A percentile compares a stretch with the other conserved stretches of the same genome.
phyloP scores from a whole-genome alignment of 805 yeast species.

The Brettanomyces naardenensis region DNA sequence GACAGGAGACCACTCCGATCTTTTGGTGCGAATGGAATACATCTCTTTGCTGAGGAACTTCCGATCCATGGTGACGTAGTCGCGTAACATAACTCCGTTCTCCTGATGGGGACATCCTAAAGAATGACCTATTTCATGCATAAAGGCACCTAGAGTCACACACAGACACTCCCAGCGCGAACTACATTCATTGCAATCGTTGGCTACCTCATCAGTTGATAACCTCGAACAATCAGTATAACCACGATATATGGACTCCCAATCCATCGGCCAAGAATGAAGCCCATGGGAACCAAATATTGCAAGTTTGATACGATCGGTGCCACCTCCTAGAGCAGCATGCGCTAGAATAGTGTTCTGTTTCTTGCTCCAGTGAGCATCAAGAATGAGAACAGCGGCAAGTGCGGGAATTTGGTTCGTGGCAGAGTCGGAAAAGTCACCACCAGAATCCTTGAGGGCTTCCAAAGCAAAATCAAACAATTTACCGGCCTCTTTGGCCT shows the following conservation, averaged over 20 bases:
- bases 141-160: conserved; percentile 83
- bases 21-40: conserved; percentile 43
- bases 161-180: conserved; percentile 86
- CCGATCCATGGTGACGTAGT: conserved; percentile 72
- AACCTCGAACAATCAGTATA: conserved; percentile 68
- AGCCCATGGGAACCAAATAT: conserved; percentile 92
- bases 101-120: conserved; percentile 91
- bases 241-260: conserved; percentile 60
- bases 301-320: conserved; percentile 61
- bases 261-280: conserved; percentile 84
- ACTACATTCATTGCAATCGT: conserved; percentile 79
- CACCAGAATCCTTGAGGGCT: conserved; percentile 51
- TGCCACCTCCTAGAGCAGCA: conserved; percentile 93
- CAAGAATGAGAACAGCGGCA: conserved; percentile 81
- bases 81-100: conserved; percentile 84
- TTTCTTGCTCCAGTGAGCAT: conserved; percentile 71
- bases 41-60: conserved; percentile 71
- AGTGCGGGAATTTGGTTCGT: conserved; percentile 43
- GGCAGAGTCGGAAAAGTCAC: conserved; percentile 35
- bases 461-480: conserved; percentile 74
- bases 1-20: conserved; percentile 41
- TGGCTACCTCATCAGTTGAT: conserved; percentile 69
- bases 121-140: conserved; percentile 92
- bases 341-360: conserved; percentile 64
- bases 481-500: conserved; percentile 68